These are phyloP conservation scores for Quillaja saponaria DNA, from an alignment of 306 rosid genomes.

Conservation along the genomic window DNA sequence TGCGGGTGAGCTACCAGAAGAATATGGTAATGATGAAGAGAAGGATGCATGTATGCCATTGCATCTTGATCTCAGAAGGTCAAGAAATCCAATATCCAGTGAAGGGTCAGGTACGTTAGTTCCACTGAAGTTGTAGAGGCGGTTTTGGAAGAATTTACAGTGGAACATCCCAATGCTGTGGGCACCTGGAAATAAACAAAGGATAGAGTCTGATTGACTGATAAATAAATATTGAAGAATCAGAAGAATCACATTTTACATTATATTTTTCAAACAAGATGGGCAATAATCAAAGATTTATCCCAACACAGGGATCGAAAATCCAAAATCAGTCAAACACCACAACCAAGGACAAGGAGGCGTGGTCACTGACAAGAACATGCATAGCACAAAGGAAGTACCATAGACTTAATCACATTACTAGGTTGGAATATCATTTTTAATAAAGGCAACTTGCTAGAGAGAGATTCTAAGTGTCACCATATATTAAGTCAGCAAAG, in stretches of 20 bases:
- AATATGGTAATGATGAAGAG: slow-evolving; percentile 18
- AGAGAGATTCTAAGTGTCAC: no score
- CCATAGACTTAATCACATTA: no score
- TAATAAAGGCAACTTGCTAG: no score
- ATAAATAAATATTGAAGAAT: background rate
- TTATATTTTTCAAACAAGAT: no score
- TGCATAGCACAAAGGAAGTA: no score
- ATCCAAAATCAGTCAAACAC: no score
- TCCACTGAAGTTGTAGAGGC: slow-evolving; percentile 39
- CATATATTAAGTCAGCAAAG: no score
- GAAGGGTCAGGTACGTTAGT: slow-evolving; percentile 47
- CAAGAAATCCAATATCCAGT: slow-evolving; percentile 35
- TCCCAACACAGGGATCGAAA: background rate
- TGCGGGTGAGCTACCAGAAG: background rate
- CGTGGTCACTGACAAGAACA: no score
- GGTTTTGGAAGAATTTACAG: slow-evolving; percentile 39
- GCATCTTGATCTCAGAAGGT: slow-evolving; percentile 41
- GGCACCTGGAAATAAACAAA: slow-evolving; percentile 32
- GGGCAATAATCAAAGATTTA: slow-evolving; percentile 13
- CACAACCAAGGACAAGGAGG: no score
- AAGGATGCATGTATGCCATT: slow-evolving; percentile 15
- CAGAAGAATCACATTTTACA: slow-evolving; percentile 17
- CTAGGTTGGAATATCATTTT: no score
- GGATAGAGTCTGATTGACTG: slow-evolving; percentile 1
- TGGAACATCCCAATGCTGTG: slow-evolving; percentile 46